Conservation (phyloP, 495 filamentous ascomycete species). For the Aspergillus nanangensis region DNA sequence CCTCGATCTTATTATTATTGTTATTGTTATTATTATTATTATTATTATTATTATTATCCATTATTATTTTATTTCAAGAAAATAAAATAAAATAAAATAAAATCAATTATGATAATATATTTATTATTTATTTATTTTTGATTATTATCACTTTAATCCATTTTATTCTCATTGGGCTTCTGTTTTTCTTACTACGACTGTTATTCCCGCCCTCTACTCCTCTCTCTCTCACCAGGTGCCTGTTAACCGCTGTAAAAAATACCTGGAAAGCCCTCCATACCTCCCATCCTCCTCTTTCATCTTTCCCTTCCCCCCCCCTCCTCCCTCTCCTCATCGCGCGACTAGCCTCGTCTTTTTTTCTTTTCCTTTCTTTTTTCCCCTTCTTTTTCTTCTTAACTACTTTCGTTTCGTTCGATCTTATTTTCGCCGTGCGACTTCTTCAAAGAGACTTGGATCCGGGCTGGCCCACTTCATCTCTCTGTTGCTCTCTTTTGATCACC, state of each 20-base stretch:
- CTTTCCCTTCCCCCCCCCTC: conserved; percentile 4
- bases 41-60: no score
- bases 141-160: conserved; percentile 13
- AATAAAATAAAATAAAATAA: not conserved
- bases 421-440: conserved; percentile 38
- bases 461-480: conserved; percentile 41
- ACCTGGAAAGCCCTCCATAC: conserved; percentile 4
- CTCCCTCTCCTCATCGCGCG: conserved; percentile 11
- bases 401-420: conserved; percentile 31
- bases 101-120: conserved; percentile 7
- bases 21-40: conserved; percentile 5
- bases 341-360: conserved; percentile 17
- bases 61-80: conserved; percentile 5
- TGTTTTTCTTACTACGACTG: conserved; percentile 10
- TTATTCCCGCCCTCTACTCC: conserved; percentile 6
- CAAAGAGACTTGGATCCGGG: conserved; percentile 35
- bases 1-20: conserved; percentile 4
- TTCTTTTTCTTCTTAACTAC: conserved; percentile 11
- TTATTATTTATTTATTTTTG: conserved; percentile 13
- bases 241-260: conserved; percentile 17
- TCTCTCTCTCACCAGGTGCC: conserved; percentile 4
- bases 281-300: conserved; percentile 7
- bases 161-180: conserved; percentile 2
- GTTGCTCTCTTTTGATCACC: conserved; percentile 26
- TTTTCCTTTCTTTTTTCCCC: conserved; percentile 15